A percentile compares a stretch with the other conserved stretches of the same genome.
Conservation (phyloP, 495 filamentous ascomycete species). For the Xanthoparmelia taractica region DNA sequence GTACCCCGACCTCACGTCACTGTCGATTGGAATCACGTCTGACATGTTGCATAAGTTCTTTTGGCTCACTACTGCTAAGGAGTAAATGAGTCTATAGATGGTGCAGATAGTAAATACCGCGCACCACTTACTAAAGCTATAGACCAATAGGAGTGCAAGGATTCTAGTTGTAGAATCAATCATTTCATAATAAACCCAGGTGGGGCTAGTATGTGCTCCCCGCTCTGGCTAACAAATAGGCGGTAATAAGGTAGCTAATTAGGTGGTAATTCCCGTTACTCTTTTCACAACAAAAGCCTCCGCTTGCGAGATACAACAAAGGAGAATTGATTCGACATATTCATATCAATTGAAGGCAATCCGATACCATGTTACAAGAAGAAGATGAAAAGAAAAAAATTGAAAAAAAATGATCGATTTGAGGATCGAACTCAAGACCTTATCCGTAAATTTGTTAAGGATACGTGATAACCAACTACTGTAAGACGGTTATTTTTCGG, state of each 20-base stretch:
- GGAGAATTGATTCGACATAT: conserved; percentile 1
- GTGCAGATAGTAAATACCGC: too few species aligned
- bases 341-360: conserved; percentile 14
- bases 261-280: conserved; percentile 13
- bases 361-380: conserved; percentile 15
- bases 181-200: too few species aligned
- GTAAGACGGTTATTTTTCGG: conserved; percentile 12
- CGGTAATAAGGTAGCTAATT: conserved; percentile 13
- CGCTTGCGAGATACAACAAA: conserved; percentile 12
- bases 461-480: conserved; percentile 28
- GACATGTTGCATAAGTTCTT: too few species aligned
- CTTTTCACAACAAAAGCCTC: conserved; percentile 7
- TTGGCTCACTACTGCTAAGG: too few species aligned
- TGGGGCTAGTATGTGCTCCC: too few species aligned
- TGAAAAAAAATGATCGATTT: conserved; percentile 23
- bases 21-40: too few species aligned
- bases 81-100: too few species aligned
- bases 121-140: too few species aligned
- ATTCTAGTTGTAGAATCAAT: too few species aligned
- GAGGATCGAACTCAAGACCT: conserved; percentile 28
- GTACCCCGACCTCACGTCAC: too few species aligned
- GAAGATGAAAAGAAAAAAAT: conserved; percentile 7
- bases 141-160: too few species aligned
- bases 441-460: conserved; percentile 28
- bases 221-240: conserved; percentile 15